These are phyloP conservation scores for Sugiyamaella xylanicola DNA, from an alignment of 1,139 yeast genomes.

Conservation along the genomic window DNA sequence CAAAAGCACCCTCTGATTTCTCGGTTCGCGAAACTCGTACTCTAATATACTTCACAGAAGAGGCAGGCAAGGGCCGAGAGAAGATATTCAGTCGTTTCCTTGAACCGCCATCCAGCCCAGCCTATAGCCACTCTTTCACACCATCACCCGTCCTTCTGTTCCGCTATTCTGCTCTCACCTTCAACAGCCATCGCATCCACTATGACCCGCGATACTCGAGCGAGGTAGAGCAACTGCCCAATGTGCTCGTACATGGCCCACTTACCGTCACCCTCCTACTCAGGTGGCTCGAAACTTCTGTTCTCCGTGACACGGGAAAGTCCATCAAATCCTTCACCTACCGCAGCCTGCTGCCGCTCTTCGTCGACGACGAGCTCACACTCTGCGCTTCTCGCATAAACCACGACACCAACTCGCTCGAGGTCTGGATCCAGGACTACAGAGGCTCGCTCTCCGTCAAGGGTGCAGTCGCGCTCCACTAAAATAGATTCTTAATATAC, in stretches of 20 bases:
- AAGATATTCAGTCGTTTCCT: constrained; percentile 26
- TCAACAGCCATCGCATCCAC: constrained; percentile 84
- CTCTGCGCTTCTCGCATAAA: constrained; percentile 29
- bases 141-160: constrained; percentile 47
- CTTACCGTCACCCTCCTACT: constrained; percentile 62
- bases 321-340: constrained; percentile 47
- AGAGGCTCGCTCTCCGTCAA: constrained; percentile 33
- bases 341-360: constrained; percentile 54
- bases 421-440: constrained; percentile 42
- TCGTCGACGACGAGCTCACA: constrained; percentile 41
- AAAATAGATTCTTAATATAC: background rate
- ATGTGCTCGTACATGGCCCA: constrained; percentile 79
- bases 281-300: constrained; percentile 45
- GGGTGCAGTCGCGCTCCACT: constrained; percentile 27
- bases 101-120: constrained; percentile 26
- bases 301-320: constrained; percentile 25
- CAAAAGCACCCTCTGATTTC: constrained; percentile 27
- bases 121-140: constrained; percentile 27
- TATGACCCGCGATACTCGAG: constrained; percentile 59
- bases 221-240: constrained; percentile 59
- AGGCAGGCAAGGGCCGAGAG: constrained; percentile 28
- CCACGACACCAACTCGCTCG: constrained; percentile 22
- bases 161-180: constrained; percentile 71
- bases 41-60: constrained; percentile 38
- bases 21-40: constrained; percentile 39